Evolutionary conservation across 805 yeast genomes (phyloP), one percentile per base, ranked within the genome.

Genomic region (Lipomyces yamadae): DNA sequence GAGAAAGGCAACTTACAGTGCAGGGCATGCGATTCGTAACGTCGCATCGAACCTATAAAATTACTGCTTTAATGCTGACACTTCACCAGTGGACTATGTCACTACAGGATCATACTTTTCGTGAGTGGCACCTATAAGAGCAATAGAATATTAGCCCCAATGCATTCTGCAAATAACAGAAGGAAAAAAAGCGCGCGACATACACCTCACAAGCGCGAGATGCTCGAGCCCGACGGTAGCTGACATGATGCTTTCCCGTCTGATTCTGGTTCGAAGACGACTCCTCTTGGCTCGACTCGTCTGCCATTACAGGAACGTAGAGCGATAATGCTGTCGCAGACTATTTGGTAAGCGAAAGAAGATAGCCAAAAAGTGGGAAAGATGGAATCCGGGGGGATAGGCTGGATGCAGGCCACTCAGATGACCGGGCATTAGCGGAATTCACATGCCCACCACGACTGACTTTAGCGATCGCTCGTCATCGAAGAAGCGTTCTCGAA

Each of bases 161-260:
- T 42, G 24, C 3, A 6, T 5, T 24, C n/a, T 15, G 15, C 39
- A 13, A 42, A 42, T n/a, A n/a, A 32, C 29, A 29, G 24, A 1
- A n/a, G 7, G 18, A 32, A 34, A 29, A 34, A 29, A n/a, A n/a
- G 18, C 13, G n/a, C 15, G 15, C 32, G 37, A 52, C 72, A 4
- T 95, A 90, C n/a, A 89, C 89, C 53, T 85, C 83, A 74, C 95
- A 89, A 2, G 93, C 94, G 58, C 91, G 78, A 7, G 89, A 79
- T 0, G 92, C 89, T 61, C 93, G 79, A 58, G 89, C 73, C 11
- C 73, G 66, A 11, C 73, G 65, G 42, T 68, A 68, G 66, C 71
- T 68, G 66, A 68, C 65, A 37, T 66, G 69, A 13, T 61, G 33
- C 48, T 42, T 39, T n/a, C 60, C 65, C 56, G 50, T 29, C 11